Evolutionary conservation across 2,329 filamentous ascomycete species (phyloP), one percentile per base, ranked within the genome.

Genomic region (Akanthomyces uredinophilus): DNA sequence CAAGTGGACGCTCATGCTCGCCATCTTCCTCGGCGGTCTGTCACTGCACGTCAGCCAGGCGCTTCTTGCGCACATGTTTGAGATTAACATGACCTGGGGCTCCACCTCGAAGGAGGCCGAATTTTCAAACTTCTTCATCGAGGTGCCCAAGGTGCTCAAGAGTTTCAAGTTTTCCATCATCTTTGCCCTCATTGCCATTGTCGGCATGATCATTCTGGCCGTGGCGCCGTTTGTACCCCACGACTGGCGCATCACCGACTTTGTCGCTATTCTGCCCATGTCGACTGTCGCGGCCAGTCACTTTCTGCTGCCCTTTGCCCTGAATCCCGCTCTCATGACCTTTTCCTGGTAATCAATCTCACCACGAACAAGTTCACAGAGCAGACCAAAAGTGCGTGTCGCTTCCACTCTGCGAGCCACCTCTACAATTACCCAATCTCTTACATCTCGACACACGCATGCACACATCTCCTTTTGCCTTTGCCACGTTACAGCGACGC

Each of bases 321-420:
- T 93, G 54, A 92, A 92, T 73, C 89, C 89, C n/a, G 88, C 88
- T 22, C 78, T 92, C 68, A 91, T 91, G 88, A 89, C 87, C 0
- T 91, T 92, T 73, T 89, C 87, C 11, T 92, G 87, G 85, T 91
- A 83, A 71, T 4, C 44, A 47, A 5, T 14, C 8, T 16, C 27
- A 4, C 44, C 22, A 6, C 22, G 44, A 47, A 27, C 37, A 47
- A 46, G 13, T 27, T 5, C 37, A 16, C 16, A 5, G 22, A 27
- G 22, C 47, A 50, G 11, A 3, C 1, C 8, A 46, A 46, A 14
- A 4, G 37, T 39, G 37, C 4, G 6, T 5, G 37, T 10, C 37
- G 37, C 37, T 13, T 39, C 37, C 7, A 35, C 47, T 22, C 24
- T 22, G 24, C 24, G 32, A 35, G 37, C 37, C 14, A 39, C 14